A percentile compares a stretch with the other conserved stretches of the same genome.
Conservation (phyloP, 495 filamentous ascomycete genomes). For the Penicillium verhagenii region DNA sequence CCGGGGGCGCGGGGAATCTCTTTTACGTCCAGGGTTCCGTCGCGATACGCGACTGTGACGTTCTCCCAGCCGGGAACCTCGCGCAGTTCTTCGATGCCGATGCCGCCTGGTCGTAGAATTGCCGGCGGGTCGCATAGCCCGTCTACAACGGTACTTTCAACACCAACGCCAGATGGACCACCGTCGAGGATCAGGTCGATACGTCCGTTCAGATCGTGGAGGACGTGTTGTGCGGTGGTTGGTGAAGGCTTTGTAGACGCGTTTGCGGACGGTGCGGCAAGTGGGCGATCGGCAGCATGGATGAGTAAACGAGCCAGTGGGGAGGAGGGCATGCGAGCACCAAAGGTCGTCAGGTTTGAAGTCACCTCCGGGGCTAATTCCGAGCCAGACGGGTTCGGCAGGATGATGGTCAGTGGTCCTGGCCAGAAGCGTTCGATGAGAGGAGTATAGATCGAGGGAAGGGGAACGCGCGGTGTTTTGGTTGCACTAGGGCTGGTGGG, state of each 20-base stretch:
- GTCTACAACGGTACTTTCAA: slow-evolving; percentile 96
- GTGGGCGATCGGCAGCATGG: slow-evolving; percentile 66
- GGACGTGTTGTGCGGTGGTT: slow-evolving; percentile 84
- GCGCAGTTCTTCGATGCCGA: slow-evolving; percentile 81
- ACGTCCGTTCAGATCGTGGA: slow-evolving; percentile 77
- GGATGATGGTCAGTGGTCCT: slow-evolving; percentile 87
- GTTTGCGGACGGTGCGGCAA: slow-evolving; percentile 95
- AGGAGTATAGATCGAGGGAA: slow-evolving; percentile 79
- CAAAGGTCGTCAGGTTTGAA: slow-evolving; percentile 78
- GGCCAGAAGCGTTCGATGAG: slow-evolving; percentile 90
- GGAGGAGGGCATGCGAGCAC: slow-evolving; percentile 82
- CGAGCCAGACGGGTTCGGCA: slow-evolving; percentile 70
- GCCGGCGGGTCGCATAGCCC: slow-evolving; percentile 77
- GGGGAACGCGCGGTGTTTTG: slow-evolving; percentile 40
- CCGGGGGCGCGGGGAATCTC: slow-evolving; percentile 78
- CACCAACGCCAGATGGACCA: slow-evolving; percentile 78
- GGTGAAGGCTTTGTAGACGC: slow-evolving; percentile 89
- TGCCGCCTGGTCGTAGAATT: slow-evolving; percentile 82
- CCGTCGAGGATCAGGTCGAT: slow-evolving; percentile 91
- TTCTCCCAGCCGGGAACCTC: slow-evolving; percentile 76
- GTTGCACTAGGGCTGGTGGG: slow-evolving; percentile 18
- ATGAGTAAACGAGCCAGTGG: slow-evolving; percentile 85
- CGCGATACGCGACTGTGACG: slow-evolving; percentile 71
- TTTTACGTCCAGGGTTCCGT: slow-evolving; percentile 47
- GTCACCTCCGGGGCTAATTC: slow-evolving; percentile 84